Evolutionary conservation across 352 stramenopile genomes (phyloP).

Genomic region (Aphanomyces astaci): DNA sequence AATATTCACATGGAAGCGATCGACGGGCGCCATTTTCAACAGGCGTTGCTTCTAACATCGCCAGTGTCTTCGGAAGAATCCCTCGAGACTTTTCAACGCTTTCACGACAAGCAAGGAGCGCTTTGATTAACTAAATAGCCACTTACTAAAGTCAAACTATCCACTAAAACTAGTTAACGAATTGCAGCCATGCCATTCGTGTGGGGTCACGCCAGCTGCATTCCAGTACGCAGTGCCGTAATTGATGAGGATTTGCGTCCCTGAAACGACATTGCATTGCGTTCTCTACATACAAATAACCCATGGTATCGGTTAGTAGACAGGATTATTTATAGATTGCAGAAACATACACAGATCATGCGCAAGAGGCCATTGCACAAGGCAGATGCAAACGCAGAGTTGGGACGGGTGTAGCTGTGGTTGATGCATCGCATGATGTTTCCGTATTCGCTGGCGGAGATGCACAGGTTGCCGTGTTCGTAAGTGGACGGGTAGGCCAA

Average conservation of each 20-base stretch:
- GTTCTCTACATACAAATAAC: constrained; percentile 14
- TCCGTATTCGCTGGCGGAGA: constrained; percentile 60
- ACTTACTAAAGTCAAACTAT: too few relatives aligned
- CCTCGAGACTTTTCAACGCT: constrained; percentile 49
- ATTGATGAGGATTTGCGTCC: constrained; percentile 69
- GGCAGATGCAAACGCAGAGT: constrained; percentile 58
- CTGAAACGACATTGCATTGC: constrained; percentile 20
- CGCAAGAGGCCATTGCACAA: constrained; percentile 54
- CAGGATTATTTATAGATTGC: too few relatives aligned
- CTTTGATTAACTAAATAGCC: too few relatives aligned
- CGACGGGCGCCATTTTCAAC: constrained; percentile 49
- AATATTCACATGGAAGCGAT: constrained; percentile 49
- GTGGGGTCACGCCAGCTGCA: background rate
- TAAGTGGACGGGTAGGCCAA: constrained; percentile 66
- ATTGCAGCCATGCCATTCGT: too few relatives aligned
- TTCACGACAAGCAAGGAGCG: constrained; percentile 23
- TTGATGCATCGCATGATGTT: constrained; percentile 77
- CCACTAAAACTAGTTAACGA: too few relatives aligned
- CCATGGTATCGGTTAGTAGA: background rate
- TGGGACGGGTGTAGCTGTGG: constrained; percentile 45
- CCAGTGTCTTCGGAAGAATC: constrained; percentile 51
- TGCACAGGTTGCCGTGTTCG: constrained; percentile 52
- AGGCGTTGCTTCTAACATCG: constrained; percentile 38
- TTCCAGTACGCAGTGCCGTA: constrained; percentile 68
- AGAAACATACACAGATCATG: constrained; percentile 62